A percentile compares a stretch with the other conserved stretches of the same genome.
These are phyloP conservation scores for Erodium texanum DNA, from an alignment of 441 rosid genomes.

Conservation along the genomic window DNA sequence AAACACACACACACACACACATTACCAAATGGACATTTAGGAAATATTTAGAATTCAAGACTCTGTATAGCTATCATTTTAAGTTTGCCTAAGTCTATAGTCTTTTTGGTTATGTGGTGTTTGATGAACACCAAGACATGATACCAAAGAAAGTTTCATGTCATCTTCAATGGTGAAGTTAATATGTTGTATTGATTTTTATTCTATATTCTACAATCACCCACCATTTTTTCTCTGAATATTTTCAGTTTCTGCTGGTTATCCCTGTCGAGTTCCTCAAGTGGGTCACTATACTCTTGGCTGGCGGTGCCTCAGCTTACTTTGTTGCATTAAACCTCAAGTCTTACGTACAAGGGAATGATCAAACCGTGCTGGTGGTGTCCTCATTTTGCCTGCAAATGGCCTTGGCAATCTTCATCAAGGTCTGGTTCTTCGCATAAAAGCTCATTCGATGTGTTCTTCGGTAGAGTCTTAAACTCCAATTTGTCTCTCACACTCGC, in stretches of 20 bases:
- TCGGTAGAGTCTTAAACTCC: neutral
- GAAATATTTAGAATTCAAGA: neutral
- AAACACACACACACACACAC: neutral
- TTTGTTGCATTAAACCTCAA: conserved; percentile 70
- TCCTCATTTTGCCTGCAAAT: conserved; percentile 70
- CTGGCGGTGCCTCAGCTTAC: conserved; percentile 57
- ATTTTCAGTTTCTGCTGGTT: conserved; percentile 61
- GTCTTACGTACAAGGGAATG: conserved; percentile 29
- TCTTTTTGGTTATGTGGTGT: neutral
- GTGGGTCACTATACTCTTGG: conserved; percentile 68
- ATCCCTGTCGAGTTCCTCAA: conserved; percentile 75
- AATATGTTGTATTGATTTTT: neutral
- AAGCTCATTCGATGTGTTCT: conserved; percentile 9
- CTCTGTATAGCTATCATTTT: neutral
- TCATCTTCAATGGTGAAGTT: too few species aligned
- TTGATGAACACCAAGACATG: neutral
- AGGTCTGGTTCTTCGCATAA: conserved; percentile 88
- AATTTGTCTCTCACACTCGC: neutral
- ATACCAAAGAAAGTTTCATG: too few species aligned
- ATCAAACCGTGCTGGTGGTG: conserved; percentile 43
- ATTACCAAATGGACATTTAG: neutral
- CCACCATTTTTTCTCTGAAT: conserved; percentile 11
- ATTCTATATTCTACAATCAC: neutral
- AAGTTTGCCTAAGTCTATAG: neutral
- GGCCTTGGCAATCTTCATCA: conserved; percentile 74